These are phyloP conservation scores for Ceratocystis smalleyi DNA, from an alignment of 2,329 filamentous ascomycete species.

Conservation along the genomic window DNA sequence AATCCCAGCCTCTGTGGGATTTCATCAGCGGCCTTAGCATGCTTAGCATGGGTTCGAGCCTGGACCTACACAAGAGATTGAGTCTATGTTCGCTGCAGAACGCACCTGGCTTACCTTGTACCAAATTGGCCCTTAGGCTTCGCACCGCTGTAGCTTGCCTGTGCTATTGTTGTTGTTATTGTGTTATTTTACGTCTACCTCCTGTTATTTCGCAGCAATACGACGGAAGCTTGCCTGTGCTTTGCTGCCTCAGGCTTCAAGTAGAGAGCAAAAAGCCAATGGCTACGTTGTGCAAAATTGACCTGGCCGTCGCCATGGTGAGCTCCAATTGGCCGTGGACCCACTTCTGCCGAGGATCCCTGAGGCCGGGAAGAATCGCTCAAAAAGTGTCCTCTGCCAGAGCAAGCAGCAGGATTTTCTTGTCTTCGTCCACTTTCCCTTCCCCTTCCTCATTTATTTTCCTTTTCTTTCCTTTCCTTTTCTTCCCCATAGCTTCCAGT, in stretches of 20 bases:
- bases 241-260: constrained; percentile 4
- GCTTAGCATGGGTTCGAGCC: neutral
- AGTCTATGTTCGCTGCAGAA: too few species aligned
- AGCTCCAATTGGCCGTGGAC: constrained; percentile 12
- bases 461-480: constrained; percentile 11
- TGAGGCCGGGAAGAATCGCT: constrained; percentile 16
- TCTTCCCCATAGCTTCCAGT: constrained; percentile 13
- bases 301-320: constrained; percentile 7
- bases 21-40: neutral
- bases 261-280: neutral
- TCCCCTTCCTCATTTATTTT: constrained; percentile 9
- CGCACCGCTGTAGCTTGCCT: neutral
- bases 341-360: constrained; percentile 15
- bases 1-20: constrained; percentile 1
- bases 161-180: too few species aligned
- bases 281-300: constrained; percentile 6
- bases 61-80: neutral
- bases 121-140: constrained; percentile 1
- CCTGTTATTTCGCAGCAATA: too few species aligned
- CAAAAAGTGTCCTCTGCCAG: constrained; percentile 12
- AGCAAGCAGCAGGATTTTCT: constrained; percentile 10
- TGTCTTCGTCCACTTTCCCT: constrained; percentile 7
- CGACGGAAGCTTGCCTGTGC: too few species aligned
- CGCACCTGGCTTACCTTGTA: neutral
- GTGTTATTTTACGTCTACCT: too few species aligned